A percentile compares a stretch with the other conserved stretches of the same genome.
phyloP scores from a whole-genome alignment of 768 basidiomycete genomes.

The Terana coerulea region DNA sequence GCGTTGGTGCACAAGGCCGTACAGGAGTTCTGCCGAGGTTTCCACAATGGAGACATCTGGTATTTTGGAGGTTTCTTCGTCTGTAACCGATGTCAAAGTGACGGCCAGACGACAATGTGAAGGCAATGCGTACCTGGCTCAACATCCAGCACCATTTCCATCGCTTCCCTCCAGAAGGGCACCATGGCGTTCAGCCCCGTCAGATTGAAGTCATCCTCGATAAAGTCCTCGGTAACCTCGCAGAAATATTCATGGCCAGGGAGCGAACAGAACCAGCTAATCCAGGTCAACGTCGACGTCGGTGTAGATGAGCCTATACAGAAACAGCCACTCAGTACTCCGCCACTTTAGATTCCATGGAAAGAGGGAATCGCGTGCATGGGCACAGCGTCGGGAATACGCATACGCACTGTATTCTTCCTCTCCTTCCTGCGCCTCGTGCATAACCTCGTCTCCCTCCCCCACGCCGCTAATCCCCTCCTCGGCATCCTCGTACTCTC shows the following conservation, averaged over 20 bases:
- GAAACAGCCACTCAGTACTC: background rate
- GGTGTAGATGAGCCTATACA: slow-evolving; percentile 78
- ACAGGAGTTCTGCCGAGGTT: slow-evolving; percentile 94
- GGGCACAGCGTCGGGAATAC: slow-evolving; percentile 7
- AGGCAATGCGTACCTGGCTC: slow-evolving; percentile 78
- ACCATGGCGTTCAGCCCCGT: slow-evolving; percentile 95
- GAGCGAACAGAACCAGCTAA: slow-evolving; percentile 93
- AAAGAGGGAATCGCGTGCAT: slow-evolving; percentile 8
- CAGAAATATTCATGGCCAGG: slow-evolving; percentile 98
- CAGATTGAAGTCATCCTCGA: slow-evolving; percentile 98
- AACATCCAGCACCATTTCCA: slow-evolving; percentile 99
- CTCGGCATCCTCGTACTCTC: slow-evolving; percentile 39
- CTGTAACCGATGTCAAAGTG: slow-evolving; percentile 34
- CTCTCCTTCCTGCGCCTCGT: slow-evolving; percentile 53
- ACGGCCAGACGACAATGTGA: slow-evolving; percentile 8
- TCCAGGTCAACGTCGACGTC: slow-evolving; percentile 91
- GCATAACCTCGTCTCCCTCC: slow-evolving; percentile 77
- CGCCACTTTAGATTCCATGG: slow-evolving; percentile 3
- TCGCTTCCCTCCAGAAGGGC: slow-evolving; percentile 99
- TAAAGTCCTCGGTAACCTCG: slow-evolving; percentile 98
- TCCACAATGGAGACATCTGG: slow-evolving; percentile 99
- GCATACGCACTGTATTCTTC: slow-evolving; percentile 71
- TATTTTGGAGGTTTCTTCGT: slow-evolving; percentile 93
- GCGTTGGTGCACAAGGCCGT: slow-evolving; percentile 96
- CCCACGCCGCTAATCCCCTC: slow-evolving; percentile 63